Base-by-base conservation (phyloP, 805 yeast species). In the Candida nanaspora region DNA sequence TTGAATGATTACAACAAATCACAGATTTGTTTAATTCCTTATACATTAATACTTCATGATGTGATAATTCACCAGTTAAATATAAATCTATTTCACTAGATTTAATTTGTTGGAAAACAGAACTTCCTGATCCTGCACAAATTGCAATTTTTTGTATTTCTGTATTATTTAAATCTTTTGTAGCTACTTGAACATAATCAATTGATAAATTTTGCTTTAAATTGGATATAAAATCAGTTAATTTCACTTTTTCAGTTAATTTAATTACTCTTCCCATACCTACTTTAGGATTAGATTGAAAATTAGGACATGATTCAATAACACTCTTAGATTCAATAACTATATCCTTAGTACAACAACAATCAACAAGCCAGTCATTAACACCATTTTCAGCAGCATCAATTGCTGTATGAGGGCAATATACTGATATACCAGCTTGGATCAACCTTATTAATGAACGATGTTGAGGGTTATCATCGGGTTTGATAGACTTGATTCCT, bases 351-450 rank as follows among this genome's bases (percentile, higher is more conserved):
- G n/a, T n/a, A n/a, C n/a, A n/a, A n/a, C n/a, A n/a, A n/a, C n/a
- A n/a, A n/a, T n/a, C n/a, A n/a, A n/a, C n/a, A n/a, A n/a, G n/a
- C 83, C 95, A 93, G 57, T 88, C 98, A 50, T 93, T 93, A 46
- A 93, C 96, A 19, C 98, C 98, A n/a, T 82, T 84, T 11, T 62
- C 61, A 9, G 93, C 93, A 20, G 97, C 91, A 62, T 93, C 98
- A 3, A 93, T 84, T 0, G 98, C 88, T 1, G 98, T 91, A 56
- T 93, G 99, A 21, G 99, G 98, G 41, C 82, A 82, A 59, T 93
- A 93, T 2, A 93, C 98, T 37, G 88, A 76, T 42, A 93, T 75
- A n/a, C 86, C 84, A 44, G 79, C 72, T 48, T 79, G 80, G 39
- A 87, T 80, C 51, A 93, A 69, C 41, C 74, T 72, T 31, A 91